Evolutionary conservation across 441 rosid genomes (phyloP), one percentile per base, ranked within the genome.

Genomic region (Rhodomyrtus psidioides): DNA sequence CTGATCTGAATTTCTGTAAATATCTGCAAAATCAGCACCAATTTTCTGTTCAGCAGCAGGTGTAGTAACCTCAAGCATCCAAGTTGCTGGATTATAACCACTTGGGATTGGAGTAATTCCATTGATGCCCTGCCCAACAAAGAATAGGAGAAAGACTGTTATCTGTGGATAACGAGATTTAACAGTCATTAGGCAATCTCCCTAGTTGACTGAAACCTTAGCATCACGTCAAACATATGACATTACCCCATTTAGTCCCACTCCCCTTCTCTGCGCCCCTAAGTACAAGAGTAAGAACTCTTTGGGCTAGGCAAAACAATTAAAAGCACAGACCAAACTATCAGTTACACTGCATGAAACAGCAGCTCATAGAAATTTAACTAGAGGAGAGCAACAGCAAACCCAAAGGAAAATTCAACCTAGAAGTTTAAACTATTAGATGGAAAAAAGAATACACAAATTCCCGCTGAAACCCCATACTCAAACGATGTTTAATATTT

Each of bases 41-140:
- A 89, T 85, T 55, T 86, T 90, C 89, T 90, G 90, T 86, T 94
- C 97, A 87, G 93, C 89, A 81, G 90, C 91, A 56, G 93, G 90
- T 12, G 93, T 92, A 19, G 94, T 93, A 84, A 94, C 94, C 88
- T 94, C 97, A 84, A 94, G 96, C 97, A 94, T 94, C 97, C 97
- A 94, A 55, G 97, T 94, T 76, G 97, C 97, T 85, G 97, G 95
- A 86, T 93, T 94, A 88, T 93, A 92, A 76, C 94, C 95, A 82
- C 81, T 86, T 7, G 93, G 89, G 84, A 94, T 94, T 56, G 90
- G 91, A 60, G 94, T 86, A n/a, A 94, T 86, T 87, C 94, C 97
- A 7, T 62, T 21, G 74, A 94, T 89, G 27, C 90, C 90, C 97
- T 94, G 87, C 87, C n/a, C n/a, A n/a, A 82, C 28, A n/a, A 12